These are phyloP conservation scores for Penicillium palitans DNA, from an alignment of 2,329 filamentous ascomycete genomes.

Conservation along the genomic window DNA sequence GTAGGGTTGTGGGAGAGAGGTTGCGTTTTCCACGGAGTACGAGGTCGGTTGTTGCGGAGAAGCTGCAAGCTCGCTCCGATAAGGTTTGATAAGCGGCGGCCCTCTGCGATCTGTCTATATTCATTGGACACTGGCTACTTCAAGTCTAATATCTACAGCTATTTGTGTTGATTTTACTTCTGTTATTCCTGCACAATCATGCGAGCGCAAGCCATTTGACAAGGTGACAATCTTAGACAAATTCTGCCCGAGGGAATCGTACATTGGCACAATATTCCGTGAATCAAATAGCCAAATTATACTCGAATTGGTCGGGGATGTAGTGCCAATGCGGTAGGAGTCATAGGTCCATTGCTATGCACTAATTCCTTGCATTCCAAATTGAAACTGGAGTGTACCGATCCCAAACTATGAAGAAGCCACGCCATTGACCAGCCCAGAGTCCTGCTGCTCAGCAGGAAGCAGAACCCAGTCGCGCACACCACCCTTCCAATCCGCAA, in stretches of 20 bases:
- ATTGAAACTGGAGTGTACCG: not conserved
- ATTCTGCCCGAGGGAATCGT: not conserved
- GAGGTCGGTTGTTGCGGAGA: conserved; percentile 27
- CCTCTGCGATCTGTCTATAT: not conserved
- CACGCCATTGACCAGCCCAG: conserved; percentile 35
- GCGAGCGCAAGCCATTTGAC: not conserved
- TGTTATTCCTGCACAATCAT: not conserved
- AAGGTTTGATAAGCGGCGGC: conserved; percentile 13
- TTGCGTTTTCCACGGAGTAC: conserved; percentile 24
- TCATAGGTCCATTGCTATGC: not conserved
- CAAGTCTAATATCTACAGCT: not conserved
- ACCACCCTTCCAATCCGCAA: conserved; percentile 93
- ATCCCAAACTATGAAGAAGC: conserved; percentile 15
- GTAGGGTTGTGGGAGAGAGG: not conserved
- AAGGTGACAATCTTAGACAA: not conserved
- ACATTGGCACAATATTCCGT: not conserved
- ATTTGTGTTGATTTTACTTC: not conserved
- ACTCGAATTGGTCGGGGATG: not conserved
- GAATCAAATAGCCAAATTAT: not conserved
- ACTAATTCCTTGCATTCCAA: not conserved
- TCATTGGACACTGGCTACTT: not conserved
- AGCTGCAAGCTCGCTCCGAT: conserved; percentile 22
- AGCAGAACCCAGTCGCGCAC: conserved; percentile 72
- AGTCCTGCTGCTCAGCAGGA: conserved; percentile 29
- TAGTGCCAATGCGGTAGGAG: not conserved